Percentiles rank a stretch among this genome's conserved stretches.
These are phyloP conservation scores for Pseudonitzschia pungens DNA, from an alignment of 108 stramenopile species.

Conservation along the genomic window DNA sequence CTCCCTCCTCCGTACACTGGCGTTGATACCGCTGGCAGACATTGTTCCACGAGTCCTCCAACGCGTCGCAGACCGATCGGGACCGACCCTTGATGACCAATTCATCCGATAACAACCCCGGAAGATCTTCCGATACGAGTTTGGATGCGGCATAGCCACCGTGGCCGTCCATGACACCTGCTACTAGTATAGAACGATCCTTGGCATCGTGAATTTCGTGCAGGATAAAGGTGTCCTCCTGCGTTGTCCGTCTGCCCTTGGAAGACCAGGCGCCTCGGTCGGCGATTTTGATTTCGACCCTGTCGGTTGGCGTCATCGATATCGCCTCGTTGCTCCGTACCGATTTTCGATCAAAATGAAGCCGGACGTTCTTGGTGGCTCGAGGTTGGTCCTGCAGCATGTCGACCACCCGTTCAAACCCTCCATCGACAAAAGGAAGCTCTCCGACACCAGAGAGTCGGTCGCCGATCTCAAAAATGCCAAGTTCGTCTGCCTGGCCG, in stretches of 20 bases:
- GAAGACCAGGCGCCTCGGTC: constrained; percentile 77
- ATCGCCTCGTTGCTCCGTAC: constrained; percentile 28
- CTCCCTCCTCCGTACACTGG: constrained; percentile 48
- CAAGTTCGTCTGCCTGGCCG: constrained; percentile 66
- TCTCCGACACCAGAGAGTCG: constrained; percentile 74
- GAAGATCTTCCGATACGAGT: constrained; percentile 50
- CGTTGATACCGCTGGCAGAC: constrained; percentile 61
- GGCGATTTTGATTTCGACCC: constrained; percentile 32
- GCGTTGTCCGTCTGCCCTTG: constrained; percentile 59
- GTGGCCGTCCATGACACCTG: constrained; percentile 86
- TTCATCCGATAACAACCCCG: constrained; percentile 49
- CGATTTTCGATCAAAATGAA: constrained; percentile 73
- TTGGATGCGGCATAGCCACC: constrained; percentile 68
- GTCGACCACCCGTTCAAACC: constrained; percentile 67
- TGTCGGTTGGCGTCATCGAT: constrained; percentile 22
- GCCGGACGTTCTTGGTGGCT: constrained; percentile 44
- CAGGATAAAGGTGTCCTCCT: constrained; percentile 78
- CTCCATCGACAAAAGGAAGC: constrained; percentile 58
- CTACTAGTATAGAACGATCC: constrained; percentile 53
- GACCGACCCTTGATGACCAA: constrained; percentile 24
- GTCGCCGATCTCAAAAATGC: constrained; percentile 82
- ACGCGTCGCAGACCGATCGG: constrained; percentile 25
- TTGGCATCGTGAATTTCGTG: constrained; percentile 61
- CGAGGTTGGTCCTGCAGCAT: constrained; percentile 53
- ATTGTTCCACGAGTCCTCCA: constrained; percentile 52